Base-by-base conservation (phyloP, 805 yeast genomes). In the Hanseniaspora thailandica region DNA sequence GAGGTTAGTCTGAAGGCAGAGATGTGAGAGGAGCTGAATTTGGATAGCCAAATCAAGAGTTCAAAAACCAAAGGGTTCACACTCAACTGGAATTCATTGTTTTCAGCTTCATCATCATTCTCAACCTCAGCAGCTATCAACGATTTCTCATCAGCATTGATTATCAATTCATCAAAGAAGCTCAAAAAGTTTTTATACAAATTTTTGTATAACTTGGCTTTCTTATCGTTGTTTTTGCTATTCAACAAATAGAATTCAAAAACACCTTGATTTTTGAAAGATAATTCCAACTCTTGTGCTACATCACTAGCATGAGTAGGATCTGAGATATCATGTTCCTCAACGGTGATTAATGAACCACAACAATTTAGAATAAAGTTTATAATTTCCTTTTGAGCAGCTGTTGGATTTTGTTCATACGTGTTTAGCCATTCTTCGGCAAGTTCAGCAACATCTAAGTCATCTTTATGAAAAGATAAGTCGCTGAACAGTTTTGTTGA, bases 321-420 rank as follows among this genome's bases (percentile, higher is more conserved):
- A 60, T 80, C 81, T 23, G 70, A 71, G 47, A 86, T 80, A 63
- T 88, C 96, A 64, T 89, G 95, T 26, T 78, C 77, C 55, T 81
- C 81, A 9, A 86, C 76, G 25, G 76, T 76, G 1, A 79, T 71
- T 20, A 78, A 72, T 47, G 88, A 82, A 0, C 96, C 96, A 62
- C 86, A 79, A 47, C 81, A 71, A 55, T 88, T 71, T 39, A 89
- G 67, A 1, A 86, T 59, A 47, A 87, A 71, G 64, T 89, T 88
- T 41, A 88, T 67, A 48, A 88, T 66, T 35, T 77, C 77, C 43
- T 79, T 76, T 49, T 85, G 66, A 2, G 88, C 81, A 13, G 62
- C 63, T 53, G 71, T 69, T 46, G 71, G 65, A 54, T 71, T 69
- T 10, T 63, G 67, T 43, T 65, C 68, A 58, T 77, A 82, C 20